Evolutionary conservation across 2,329 filamentous ascomycete genomes (phyloP), one percentile per base, ranked within the genome.

Genomic region (Fusarium hainanense): DNA sequence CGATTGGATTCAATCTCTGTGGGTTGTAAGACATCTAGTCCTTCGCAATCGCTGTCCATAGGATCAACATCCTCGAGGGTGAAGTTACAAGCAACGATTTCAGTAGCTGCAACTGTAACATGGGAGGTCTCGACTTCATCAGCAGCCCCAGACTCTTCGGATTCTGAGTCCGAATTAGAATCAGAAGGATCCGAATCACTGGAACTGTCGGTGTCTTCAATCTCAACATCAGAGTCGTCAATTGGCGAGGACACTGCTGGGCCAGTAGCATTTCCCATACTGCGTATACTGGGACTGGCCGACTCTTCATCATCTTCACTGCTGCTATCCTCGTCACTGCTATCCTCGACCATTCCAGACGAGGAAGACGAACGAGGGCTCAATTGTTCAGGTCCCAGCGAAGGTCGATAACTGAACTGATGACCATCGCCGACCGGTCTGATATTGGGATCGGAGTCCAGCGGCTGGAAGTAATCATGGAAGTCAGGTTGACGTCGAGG

Each of bases 11-110:
- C 85, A 54, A 86, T 84, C 57, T 82, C 79, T 14, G 80, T 78
- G 0, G 85, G 85, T 12, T 75, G 78, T 25, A 87, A 73, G 27
- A 84, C 77, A 32, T 80, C 80, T 25, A 81, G 74, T 20, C 79
- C 79, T 7, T 84, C 82, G 42, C 78, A 79, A 27, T 82, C 83
- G 69, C 79, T 81, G 58, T 84, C 83, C 80, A 81, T 81, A 4
- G 80, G 79, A 54, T 82, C 83, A 57, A 85, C 79, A 64, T 85
- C 85, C 63, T 86, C 85, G 30, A 87, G 78, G 13, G 77, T 73
- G 40, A 86, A 80, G 37, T 77, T 71, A 57, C 74, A 76, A 37
- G 60, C 34, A 32, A 74, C 60, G 18, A 63, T 68, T 10, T 69
- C 61, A 25, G 66, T 66, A 21, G 67, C 60, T 25, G 63, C 32